These are phyloP conservation scores for Erodium moschatum DNA, from an alignment of 441 rosid species.

Conservation along the genomic window DNA sequence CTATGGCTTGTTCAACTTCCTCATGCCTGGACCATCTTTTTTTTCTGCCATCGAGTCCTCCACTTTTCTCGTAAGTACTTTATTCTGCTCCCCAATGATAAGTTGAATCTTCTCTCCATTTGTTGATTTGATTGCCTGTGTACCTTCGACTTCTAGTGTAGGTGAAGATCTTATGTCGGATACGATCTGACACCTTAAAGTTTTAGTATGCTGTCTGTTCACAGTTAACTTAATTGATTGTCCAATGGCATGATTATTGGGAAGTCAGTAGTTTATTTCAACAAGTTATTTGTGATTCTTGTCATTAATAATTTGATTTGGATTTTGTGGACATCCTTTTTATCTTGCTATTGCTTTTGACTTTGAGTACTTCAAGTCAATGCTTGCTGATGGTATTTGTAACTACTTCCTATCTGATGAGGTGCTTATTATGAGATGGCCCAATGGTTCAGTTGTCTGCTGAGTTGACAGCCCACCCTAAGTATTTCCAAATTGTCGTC, in stretches of 20 bases:
- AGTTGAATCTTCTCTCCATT: conserved; percentile 4
- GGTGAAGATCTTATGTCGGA: neutral
- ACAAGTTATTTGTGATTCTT: neutral
- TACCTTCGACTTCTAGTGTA: neutral
- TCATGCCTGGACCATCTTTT: conserved; percentile 75
- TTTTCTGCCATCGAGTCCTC: conserved; percentile 69
- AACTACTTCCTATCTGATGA: neutral
- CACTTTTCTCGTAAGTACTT: conserved; percentile 64
- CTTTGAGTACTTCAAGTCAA: neutral
- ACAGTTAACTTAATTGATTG: neutral
- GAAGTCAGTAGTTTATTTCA: no score
- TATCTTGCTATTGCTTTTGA: neutral
- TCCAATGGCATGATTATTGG: no score
- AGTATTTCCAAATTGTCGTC: neutral
- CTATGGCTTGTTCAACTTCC: conserved; percentile 66
- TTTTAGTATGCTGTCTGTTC: neutral
- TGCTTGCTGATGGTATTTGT: neutral
- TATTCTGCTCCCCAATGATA: conserved; percentile 9
- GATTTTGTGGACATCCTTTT: neutral
- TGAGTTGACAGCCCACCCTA: neutral
- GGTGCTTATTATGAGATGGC: neutral
- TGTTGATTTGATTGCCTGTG: conserved; percentile 15
- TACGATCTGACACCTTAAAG: neutral
- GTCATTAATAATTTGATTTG: neutral
- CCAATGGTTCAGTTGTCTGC: neutral